A percentile compares a stretch with the other conserved stretches of the same genome.
Conservation (phyloP, 139 green algal genomes). For the Chlorella sp. region DNA sequence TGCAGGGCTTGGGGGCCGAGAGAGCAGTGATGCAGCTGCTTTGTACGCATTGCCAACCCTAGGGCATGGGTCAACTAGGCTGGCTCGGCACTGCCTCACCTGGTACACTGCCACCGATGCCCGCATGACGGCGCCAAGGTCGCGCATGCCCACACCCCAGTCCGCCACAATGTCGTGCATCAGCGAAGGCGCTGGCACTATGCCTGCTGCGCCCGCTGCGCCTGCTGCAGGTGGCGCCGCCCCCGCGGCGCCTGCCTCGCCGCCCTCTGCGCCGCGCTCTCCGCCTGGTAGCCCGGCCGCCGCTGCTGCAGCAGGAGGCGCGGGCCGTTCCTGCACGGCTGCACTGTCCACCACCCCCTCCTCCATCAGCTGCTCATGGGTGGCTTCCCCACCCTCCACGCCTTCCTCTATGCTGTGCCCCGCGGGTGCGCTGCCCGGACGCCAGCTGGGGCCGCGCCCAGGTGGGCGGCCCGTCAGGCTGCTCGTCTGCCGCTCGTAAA, state of each 20-base stretch:
- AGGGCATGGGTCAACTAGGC: no score
- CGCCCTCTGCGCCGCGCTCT: background rate
- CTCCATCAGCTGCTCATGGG: background rate
- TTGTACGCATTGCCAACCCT: no score
- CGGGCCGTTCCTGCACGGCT: background rate
- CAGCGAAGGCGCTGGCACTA: background rate
- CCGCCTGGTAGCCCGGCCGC: background rate
- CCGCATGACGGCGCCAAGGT: constrained; percentile 3
- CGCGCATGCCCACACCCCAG: constrained; percentile 20
- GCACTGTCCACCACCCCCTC: background rate
- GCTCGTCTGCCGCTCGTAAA: constrained; percentile 26
- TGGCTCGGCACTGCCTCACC: no score
- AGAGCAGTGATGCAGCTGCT: no score
- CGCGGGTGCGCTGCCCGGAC: background rate
- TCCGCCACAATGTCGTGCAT: constrained; percentile 21
- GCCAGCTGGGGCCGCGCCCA: background rate
- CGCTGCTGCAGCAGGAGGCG: background rate
- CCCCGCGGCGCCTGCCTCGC: background rate
- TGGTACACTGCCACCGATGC: background rate
- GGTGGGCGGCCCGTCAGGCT: background rate
- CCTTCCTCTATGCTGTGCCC: background rate
- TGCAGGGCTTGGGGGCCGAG: no score
- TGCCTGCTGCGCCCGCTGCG: background rate
- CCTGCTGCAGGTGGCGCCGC: background rate
- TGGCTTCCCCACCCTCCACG: background rate